A percentile compares a stretch with the other conserved stretches of the same genome.
Evolutionary conservation across 352 stramenopile species (phyloP).

Genomic region (Lagenidium sp.): DNA sequence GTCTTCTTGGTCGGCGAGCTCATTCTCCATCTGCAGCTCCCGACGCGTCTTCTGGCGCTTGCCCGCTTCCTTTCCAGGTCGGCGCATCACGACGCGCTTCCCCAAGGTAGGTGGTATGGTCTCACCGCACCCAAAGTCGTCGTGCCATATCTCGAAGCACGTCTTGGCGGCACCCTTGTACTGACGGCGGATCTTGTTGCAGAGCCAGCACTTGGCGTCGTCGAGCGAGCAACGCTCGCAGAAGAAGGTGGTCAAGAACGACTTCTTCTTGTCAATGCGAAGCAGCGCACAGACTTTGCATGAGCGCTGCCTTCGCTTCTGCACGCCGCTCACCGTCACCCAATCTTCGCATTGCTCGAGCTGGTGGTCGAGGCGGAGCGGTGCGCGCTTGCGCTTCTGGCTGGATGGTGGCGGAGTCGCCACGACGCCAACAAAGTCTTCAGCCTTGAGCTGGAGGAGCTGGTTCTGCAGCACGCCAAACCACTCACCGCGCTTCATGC

Average conservation of each 20-base stretch:
- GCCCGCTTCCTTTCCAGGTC: conserved; percentile 2
- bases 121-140: conserved; percentile 9
- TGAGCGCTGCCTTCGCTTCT: conserved; percentile 4
- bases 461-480: conserved; percentile 1
- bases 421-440: conserved; percentile 6
- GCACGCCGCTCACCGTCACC: conserved; percentile 6
- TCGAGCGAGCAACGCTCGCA: conserved; percentile 12
- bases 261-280: conserved; percentile 6
- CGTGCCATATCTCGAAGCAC: conserved; percentile 19
- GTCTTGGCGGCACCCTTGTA: conserved; percentile 11
- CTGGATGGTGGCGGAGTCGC: conserved; percentile 4
- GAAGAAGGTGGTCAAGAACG: conserved; percentile 13
- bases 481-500: conserved; percentile 5
- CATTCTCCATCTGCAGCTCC: background rate
- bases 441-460: conserved; percentile 4
- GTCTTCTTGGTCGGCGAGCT: too few relatives aligned
- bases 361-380: too few relatives aligned
- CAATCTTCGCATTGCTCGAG: conserved; percentile 1
- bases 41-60: conserved; percentile 12
- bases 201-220: conserved; percentile 9
- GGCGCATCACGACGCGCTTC: conserved; percentile 11
- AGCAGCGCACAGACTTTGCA: conserved; percentile 12
- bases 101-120: conserved; percentile 6
- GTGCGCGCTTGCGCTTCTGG: too few relatives aligned
- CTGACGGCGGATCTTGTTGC: conserved; percentile 6